Percentiles rank a stretch among this genome's conserved stretches.
Evolutionary conservation across 441 rosid species (phyloP).

Genomic region (Macaranga tanarius): DNA sequence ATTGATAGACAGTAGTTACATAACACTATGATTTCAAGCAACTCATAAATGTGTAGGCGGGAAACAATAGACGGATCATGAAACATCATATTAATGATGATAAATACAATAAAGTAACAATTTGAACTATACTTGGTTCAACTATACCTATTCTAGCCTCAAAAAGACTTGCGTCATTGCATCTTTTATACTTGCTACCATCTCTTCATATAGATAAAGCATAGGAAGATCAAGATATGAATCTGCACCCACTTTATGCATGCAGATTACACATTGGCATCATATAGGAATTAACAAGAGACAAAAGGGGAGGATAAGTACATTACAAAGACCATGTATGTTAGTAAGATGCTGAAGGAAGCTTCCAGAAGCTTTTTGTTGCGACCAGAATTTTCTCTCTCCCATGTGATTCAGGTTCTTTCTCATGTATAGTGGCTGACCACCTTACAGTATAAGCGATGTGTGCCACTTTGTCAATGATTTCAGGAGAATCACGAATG

Average conservation of each 20-base stretch:
- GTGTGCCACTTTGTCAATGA: slow-evolving; percentile 61
- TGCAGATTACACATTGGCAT: slow-evolving; percentile 30
- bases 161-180: slow-evolving; percentile 16
- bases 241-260: slow-evolving; percentile 46
- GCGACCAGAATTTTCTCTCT: slow-evolving; percentile 80
- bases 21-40: too few species aligned
- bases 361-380: slow-evolving; percentile 67
- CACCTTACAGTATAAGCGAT: slow-evolving; percentile 76
- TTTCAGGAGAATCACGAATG: slow-evolving; percentile 85
- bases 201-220: slow-evolving; percentile 36
- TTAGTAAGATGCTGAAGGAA: slow-evolving; percentile 52
- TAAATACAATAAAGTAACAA: slow-evolving; percentile 11
- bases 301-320: slow-evolving; percentile 42
- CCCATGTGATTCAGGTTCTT: slow-evolving; percentile 84
- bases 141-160: slow-evolving; percentile 20
- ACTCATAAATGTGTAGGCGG: not conserved
- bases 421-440: slow-evolving; percentile 56
- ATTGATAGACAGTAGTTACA: too few species aligned
- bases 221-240: slow-evolving; percentile 20
- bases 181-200: slow-evolving; percentile 26
- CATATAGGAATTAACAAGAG: slow-evolving; percentile 18
- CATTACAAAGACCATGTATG: slow-evolving; percentile 32
- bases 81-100: not conserved
- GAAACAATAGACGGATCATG: not conserved
- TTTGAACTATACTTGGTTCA: slow-evolving; percentile 16